phyloP scores from a whole-genome alignment of 2,329 filamentous ascomycete species.

The Botryotinia narcissicola region DNA sequence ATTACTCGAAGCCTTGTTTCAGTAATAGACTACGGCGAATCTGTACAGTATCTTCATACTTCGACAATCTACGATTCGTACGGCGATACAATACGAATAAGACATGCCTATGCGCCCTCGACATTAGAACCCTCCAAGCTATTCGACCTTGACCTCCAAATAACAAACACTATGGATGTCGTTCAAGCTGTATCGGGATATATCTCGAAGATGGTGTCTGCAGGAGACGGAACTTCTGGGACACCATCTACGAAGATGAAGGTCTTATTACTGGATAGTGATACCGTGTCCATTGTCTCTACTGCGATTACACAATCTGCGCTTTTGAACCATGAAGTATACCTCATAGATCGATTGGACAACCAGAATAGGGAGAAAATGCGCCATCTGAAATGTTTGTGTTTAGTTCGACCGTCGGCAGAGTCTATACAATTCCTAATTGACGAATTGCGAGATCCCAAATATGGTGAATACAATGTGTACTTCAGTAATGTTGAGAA shows the following conservation, averaged over 20 bases:
- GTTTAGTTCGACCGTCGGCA: constrained; percentile 86
- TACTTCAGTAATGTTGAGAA: constrained; percentile 98
- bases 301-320: constrained; percentile 94
- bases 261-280: constrained; percentile 87
- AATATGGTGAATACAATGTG: constrained; percentile 95
- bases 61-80: not conserved
- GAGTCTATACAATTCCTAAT: constrained; percentile 92
- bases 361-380: constrained; percentile 92
- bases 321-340: constrained; percentile 93
- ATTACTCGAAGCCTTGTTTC: not conserved
- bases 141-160: not conserved
- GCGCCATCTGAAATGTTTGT: constrained; percentile 91
- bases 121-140: not conserved
- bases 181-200: constrained; percentile 91
- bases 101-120: constrained; percentile 1
- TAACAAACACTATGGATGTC: constrained; percentile 71
- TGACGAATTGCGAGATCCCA: constrained; percentile 92
- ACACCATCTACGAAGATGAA: constrained; percentile 91
- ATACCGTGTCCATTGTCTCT: constrained; percentile 91
- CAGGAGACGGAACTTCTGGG: constrained; percentile 67
- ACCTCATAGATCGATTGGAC: constrained; percentile 93
- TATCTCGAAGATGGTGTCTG: constrained; percentile 91
- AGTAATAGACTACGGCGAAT: not conserved
- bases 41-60: not conserved
- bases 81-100: not conserved